Conservation (phyloP, 495 filamentous ascomycete genomes). For the Cercophora sp. region DNA sequence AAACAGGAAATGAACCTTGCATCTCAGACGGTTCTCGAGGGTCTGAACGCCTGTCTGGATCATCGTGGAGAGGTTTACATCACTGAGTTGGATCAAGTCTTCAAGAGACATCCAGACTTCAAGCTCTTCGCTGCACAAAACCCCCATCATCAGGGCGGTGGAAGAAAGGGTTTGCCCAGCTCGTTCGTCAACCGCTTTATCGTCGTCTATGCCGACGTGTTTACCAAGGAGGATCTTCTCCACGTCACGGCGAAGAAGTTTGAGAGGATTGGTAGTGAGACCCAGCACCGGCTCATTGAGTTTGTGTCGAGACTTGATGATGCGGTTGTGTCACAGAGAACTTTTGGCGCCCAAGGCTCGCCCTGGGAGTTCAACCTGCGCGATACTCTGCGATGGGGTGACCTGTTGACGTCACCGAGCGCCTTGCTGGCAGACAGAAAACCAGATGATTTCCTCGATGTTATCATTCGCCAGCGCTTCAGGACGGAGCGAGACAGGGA, state of each 20-base stretch:
- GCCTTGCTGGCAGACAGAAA: conserved; percentile 49
- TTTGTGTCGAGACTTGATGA: conserved; percentile 77
- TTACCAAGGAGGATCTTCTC: conserved; percentile 73
- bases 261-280: conserved; percentile 51
- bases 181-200: conserved; percentile 98
- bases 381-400: conserved; percentile 86
- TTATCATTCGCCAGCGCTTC: conserved; percentile 88
- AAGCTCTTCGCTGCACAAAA: conserved; percentile 95
- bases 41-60: conserved; percentile 94
- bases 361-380: conserved; percentile 98
- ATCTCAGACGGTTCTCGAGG: conserved; percentile 94
- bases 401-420: conserved; percentile 58
- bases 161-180: conserved; percentile 88
- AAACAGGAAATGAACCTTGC: conserved; percentile 88
- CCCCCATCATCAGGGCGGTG: conserved; percentile 93
- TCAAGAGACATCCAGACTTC: conserved; percentile 84
- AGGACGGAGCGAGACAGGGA: conserved; percentile 62
- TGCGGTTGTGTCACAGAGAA: conserved; percentile 59
- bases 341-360: conserved; percentile 73
- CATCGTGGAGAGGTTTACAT: conserved; percentile 96
- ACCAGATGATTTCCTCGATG: conserved; percentile 67
- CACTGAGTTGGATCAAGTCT: conserved; percentile 88
- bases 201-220: conserved; percentile 90
- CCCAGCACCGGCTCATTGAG: conserved; percentile 61
- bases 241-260: conserved; percentile 77